phyloP scores from a whole-genome alignment of 805 yeast species.

The Pichia ethanolica region DNA sequence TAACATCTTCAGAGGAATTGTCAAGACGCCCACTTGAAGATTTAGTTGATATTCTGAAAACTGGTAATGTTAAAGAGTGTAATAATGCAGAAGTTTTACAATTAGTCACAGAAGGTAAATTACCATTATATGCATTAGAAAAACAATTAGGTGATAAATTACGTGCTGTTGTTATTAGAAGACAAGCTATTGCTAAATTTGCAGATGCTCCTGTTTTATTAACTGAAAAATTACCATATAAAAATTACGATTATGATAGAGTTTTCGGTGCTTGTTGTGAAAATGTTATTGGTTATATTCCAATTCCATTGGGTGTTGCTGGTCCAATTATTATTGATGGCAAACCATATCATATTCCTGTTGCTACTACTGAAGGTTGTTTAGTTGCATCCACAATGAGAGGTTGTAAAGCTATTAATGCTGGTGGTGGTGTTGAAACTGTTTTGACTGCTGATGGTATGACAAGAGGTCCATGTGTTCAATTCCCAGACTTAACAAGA shows the following conservation, averaged over 20 bases:
- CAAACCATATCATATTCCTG: conserved; percentile 82
- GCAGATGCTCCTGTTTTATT: conserved; percentile 78
- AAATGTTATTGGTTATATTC: conserved; percentile 94
- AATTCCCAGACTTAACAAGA: conserved; percentile 72
- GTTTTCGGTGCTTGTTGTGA: conserved; percentile 99
- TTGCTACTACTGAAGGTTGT: conserved; percentile 99
- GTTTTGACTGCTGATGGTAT: conserved; percentile 93
- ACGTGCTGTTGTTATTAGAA: conserved; percentile 90
- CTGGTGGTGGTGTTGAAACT: conserved; percentile 93
- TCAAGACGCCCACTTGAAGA: conserved; percentile 51
- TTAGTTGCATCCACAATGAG: conserved; percentile 97
- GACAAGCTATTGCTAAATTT: conserved; percentile 80
- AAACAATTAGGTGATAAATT: conserved; percentile 82
- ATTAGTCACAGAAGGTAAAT: conserved; percentile 64
- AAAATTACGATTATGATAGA: conserved; percentile 83
- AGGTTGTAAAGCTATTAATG: conserved; percentile 96
- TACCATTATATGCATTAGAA: conserved; percentile 91
- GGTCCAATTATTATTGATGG: conserved; percentile 95
- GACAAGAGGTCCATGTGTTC: conserved; percentile 99
- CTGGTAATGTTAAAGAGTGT: conserved; percentile 62
- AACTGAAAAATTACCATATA: conserved; percentile 66
- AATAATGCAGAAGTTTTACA: conserved; percentile 65
- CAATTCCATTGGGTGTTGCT: conserved; percentile 95
- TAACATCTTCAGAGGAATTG: conserved; percentile 6
- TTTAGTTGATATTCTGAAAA: conserved; percentile 52